phyloP scores from a whole-genome alignment of 768 basidiomycete species.

The Trametes coccinea region DNA sequence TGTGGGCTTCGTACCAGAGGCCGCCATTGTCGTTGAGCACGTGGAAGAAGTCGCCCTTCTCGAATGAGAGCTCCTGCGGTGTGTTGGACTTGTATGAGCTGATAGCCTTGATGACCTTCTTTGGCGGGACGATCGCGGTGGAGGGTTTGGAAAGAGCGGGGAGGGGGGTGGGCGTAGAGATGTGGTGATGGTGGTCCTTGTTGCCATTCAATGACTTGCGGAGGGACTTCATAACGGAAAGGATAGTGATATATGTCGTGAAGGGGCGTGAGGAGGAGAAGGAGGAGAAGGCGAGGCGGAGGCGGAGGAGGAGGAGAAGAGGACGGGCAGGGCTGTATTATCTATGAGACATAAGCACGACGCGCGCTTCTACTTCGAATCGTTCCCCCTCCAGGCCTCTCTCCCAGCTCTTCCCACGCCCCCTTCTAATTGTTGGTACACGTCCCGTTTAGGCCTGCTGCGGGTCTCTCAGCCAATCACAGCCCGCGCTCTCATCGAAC shows the following conservation, averaged over 20 bases:
- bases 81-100: constrained; percentile 62
- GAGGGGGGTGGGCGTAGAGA: constrained; percentile 68
- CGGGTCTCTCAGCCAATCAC: constrained; percentile 13
- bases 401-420: constrained; percentile 20
- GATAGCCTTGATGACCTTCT: constrained; percentile 92
- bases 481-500: constrained; percentile 7
- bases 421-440: constrained; percentile 17
- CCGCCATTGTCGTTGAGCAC: constrained; percentile 71
- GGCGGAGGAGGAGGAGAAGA: constrained; percentile 18
- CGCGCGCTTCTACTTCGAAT: neutral
- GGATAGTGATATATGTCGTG: constrained; percentile 26
- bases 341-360: constrained; percentile 19
- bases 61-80: constrained; percentile 86
- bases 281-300: constrained; percentile 23
- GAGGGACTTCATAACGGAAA: constrained; percentile 71
- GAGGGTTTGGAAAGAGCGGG: constrained; percentile 71
- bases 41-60: constrained; percentile 97
- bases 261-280: constrained; percentile 28
- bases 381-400: neutral
- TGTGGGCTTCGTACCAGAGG: constrained; percentile 91
- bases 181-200: constrained; percentile 64
- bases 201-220: constrained; percentile 75
- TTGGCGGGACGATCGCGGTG: constrained; percentile 76
- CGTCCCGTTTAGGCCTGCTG: constrained; percentile 11
- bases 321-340: constrained; percentile 22